Evolutionary conservation across 495 filamentous ascomycete species (phyloP).

Genomic region (Chaetomidium leptoderma): DNA sequence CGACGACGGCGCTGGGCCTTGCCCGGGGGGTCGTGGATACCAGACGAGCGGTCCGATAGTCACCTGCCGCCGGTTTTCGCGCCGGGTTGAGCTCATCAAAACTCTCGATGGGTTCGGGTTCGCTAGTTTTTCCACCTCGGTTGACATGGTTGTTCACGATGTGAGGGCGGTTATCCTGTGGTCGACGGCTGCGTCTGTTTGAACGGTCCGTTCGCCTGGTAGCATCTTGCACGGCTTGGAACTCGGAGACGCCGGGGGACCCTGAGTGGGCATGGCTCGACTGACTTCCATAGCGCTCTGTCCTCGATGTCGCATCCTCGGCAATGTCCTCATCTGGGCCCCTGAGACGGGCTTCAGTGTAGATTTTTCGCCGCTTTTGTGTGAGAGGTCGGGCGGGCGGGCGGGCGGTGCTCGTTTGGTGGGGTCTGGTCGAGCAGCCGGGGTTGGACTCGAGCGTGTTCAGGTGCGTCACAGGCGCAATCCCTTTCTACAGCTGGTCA

Average conservation of each 20-base stretch:
- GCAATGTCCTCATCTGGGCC: slow-evolving; percentile 10
- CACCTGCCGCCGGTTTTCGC: not conserved
- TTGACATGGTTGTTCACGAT: not conserved
- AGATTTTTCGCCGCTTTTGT: slow-evolving; percentile 30
- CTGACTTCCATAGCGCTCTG: slow-evolving; percentile 19
- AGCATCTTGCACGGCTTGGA: slow-evolving; percentile 13
- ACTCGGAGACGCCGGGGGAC: slow-evolving; percentile 22
- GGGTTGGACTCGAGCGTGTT: slow-evolving; percentile 17
- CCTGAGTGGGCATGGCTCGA: slow-evolving; percentile 15
- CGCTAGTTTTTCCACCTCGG: not conserved
- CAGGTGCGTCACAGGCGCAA: not conserved
- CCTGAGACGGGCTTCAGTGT: slow-evolving; percentile 1
- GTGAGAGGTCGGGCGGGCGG: slow-evolving; percentile 9
- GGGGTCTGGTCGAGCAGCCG: not conserved
- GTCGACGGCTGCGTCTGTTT: slow-evolving; percentile 14
- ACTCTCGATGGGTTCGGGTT: not conserved
- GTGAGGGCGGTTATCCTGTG: not conserved
- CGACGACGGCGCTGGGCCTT: not conserved
- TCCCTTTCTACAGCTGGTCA: slow-evolving; percentile 1
- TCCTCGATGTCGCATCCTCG: slow-evolving; percentile 16
- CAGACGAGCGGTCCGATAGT: slow-evolving; percentile 7
- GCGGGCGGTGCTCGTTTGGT: not conserved
- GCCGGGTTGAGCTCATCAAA: slow-evolving; percentile 15
- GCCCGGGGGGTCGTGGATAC: not conserved
- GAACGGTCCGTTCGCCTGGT: not conserved